These are phyloP conservation scores for Tricholoma matsutake DNA, from an alignment of 768 basidiomycete genomes.

Conservation along the genomic window DNA sequence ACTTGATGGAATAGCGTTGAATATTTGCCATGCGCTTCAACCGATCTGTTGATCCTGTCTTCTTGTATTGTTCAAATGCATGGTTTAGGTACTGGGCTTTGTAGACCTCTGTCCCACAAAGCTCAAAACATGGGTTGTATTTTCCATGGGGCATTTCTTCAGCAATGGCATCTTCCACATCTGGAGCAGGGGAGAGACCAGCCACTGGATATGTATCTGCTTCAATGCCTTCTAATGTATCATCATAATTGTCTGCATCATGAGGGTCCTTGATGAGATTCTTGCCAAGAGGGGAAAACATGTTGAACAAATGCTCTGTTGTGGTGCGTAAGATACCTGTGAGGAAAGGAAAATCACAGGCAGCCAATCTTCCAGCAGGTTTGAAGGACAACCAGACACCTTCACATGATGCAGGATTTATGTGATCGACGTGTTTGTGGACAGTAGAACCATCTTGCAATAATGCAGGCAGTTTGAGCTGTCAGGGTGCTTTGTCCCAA, in stretches of 20 bases:
- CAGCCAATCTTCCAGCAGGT: conserved; percentile 30
- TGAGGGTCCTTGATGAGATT: background rate
- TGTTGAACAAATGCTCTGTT: conserved; percentile 1
- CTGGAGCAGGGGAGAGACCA: too few relatives aligned
- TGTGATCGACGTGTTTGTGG: conserved; percentile 26
- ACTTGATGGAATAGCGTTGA: too few relatives aligned
- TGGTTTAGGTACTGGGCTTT: too few relatives aligned
- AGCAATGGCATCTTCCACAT: too few relatives aligned
- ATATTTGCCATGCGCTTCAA: too few relatives aligned
- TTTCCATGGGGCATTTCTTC: too few relatives aligned
- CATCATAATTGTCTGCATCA: too few relatives aligned
- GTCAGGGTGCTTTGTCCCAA: conserved; percentile 36
- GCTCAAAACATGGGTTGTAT: too few relatives aligned
- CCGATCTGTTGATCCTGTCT: too few relatives aligned
- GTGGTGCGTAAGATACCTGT: conserved; percentile 11
- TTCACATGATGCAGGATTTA: conserved; percentile 31
- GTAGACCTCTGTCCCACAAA: too few relatives aligned
- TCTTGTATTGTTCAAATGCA: too few relatives aligned
- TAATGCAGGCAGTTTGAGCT: conserved; percentile 28
- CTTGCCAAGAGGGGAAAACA: conserved; percentile 15
- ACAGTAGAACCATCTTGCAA: conserved; percentile 21
- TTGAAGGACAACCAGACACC: conserved; percentile 22
- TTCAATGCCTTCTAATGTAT: background rate
- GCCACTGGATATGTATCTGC: background rate
- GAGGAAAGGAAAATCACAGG: conserved; percentile 18